A percentile compares a stretch with the other conserved stretches of the same genome.
phyloP scores from a whole-genome alignment of 148 eudicot genomes.

The Spergularia marina region DNA sequence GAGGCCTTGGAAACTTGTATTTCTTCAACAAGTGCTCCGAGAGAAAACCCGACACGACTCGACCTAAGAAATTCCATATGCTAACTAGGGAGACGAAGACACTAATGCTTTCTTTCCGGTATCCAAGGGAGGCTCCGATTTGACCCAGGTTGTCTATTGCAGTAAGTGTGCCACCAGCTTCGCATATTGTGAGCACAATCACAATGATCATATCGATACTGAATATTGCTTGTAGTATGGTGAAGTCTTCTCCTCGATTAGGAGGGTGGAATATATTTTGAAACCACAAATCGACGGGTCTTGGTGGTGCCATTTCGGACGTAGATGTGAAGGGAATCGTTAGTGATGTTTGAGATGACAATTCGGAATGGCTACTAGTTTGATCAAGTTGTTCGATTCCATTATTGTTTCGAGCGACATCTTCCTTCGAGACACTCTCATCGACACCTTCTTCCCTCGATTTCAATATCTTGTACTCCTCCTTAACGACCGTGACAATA shows the following conservation, averaged over 20 bases:
- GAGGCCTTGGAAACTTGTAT: slow-evolving; percentile 36
- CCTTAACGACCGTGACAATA: slow-evolving; percentile 26
- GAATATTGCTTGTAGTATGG: slow-evolving; percentile 39
- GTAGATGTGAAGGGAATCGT: background rate
- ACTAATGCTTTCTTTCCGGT: slow-evolving; percentile 27
- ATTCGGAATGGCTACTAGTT: too few species aligned
- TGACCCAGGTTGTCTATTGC: slow-evolving; percentile 47
- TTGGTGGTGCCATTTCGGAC: background rate
- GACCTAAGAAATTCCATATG: slow-evolving; percentile 46
- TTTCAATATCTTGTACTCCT: slow-evolving; percentile 28
- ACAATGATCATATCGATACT: slow-evolving; percentile 40
- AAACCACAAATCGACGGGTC: slow-evolving; percentile 17
- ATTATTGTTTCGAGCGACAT: slow-evolving; percentile 4
- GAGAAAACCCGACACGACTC: slow-evolving; percentile 35
- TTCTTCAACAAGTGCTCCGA: slow-evolving; percentile 27
- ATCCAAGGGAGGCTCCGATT: slow-evolving; percentile 37
- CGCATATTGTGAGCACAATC: slow-evolving; percentile 27
- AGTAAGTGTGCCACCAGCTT: slow-evolving; percentile 39
- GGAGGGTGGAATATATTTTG: slow-evolving; percentile 28
- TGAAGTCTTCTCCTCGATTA: slow-evolving; percentile 36
- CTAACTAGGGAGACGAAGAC: slow-evolving; percentile 42
- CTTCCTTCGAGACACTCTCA: slow-evolving; percentile 1
- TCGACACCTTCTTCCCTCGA: background rate
- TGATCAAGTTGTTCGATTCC: too few species aligned
- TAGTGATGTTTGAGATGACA: background rate